Conservation (phyloP, 345 rosid genomes). For the Eucalyptus tenuipes region DNA sequence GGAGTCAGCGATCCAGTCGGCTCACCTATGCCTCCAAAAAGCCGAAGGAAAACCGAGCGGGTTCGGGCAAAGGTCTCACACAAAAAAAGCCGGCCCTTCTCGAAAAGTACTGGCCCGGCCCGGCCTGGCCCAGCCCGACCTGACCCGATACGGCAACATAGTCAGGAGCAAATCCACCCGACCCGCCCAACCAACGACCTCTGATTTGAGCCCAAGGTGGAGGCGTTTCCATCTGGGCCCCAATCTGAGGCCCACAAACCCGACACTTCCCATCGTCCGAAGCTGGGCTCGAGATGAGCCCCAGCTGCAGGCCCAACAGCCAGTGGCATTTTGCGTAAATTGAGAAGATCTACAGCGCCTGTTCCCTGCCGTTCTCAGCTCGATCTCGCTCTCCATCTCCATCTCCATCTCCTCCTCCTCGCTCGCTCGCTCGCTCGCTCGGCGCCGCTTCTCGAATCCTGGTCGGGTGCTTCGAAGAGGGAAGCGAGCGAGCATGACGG, state of each 20-base stretch:
- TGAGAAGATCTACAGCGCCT: not conserved
- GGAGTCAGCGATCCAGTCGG: not conserved
- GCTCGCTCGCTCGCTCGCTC: too few species aligned
- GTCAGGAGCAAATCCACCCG: not conserved
- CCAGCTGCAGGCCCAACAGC: not conserved
- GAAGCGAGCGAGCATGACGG: constrained; percentile 38
- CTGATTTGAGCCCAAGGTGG: not conserved
- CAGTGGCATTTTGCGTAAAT: not conserved
- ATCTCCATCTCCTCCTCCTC: not conserved
- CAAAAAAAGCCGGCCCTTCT: not conserved
- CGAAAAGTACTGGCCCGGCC: not conserved
- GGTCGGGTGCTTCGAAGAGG: not conserved
- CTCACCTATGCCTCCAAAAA: not conserved
- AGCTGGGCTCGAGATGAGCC: not conserved
- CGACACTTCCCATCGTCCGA: not conserved
- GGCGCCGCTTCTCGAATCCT: not conserved
- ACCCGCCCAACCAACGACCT: not conserved
- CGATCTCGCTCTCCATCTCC: not conserved
- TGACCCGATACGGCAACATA: not conserved
- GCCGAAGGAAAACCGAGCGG: not conserved
- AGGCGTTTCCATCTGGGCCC: not conserved
- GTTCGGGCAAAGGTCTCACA: not conserved
- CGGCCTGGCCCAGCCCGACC: not conserved
- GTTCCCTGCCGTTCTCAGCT: not conserved
- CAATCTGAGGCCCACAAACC: not conserved